A percentile compares a stretch with the other conserved stretches of the same genome.
phyloP scores from a whole-genome alignment of 495 filamentous ascomycete genomes.

The Penicillium herquei region DNA sequence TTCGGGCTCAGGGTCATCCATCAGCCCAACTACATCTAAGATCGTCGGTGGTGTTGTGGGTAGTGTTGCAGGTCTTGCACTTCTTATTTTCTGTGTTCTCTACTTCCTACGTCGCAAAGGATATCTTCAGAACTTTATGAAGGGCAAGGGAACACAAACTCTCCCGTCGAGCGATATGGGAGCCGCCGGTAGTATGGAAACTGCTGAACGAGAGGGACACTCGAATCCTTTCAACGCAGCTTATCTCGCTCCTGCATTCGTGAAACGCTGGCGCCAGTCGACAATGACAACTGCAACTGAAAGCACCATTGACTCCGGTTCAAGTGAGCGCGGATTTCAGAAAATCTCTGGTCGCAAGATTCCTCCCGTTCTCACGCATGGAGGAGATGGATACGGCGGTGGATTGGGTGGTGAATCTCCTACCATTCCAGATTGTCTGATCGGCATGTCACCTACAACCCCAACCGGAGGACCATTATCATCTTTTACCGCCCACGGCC shows the following conservation, averaged over 20 bases:
- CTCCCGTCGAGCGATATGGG: conserved; percentile 28
- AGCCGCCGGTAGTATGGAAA: conserved; percentile 23
- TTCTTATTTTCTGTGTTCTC: conserved; percentile 55
- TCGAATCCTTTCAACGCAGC: conserved; percentile 57
- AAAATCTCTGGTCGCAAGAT: conserved; percentile 71
- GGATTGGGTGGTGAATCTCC: conserved; percentile 26
- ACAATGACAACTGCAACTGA: conserved; percentile 44
- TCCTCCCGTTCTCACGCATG: conserved; percentile 64
- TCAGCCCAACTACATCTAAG: conserved; percentile 25
- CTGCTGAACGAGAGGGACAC: conserved; percentile 52
- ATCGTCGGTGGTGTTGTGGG: conserved; percentile 68
- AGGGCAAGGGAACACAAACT: conserved; percentile 18
- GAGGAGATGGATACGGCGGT: conserved; percentile 69
- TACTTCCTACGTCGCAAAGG: conserved; percentile 54
- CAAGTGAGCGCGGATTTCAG: conserved; percentile 56
- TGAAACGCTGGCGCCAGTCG: conserved; percentile 41
- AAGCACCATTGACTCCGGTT: conserved; percentile 30
- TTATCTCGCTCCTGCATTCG: conserved; percentile 46
- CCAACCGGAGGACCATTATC: conserved; percentile 13
- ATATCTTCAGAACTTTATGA: conserved; percentile 13
- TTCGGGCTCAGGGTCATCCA: conserved; percentile 20
- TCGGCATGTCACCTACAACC: conserved; percentile 15
- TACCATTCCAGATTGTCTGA: conserved; percentile 14
- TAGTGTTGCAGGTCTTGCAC: conserved; percentile 59
- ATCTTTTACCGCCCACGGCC: conserved; percentile 28